Percentiles rank a stretch among this genome's conserved stretches.
phyloP scores from a whole-genome alignment of 768 basidiomycete genomes.

The Russula griseocarnosa region DNA sequence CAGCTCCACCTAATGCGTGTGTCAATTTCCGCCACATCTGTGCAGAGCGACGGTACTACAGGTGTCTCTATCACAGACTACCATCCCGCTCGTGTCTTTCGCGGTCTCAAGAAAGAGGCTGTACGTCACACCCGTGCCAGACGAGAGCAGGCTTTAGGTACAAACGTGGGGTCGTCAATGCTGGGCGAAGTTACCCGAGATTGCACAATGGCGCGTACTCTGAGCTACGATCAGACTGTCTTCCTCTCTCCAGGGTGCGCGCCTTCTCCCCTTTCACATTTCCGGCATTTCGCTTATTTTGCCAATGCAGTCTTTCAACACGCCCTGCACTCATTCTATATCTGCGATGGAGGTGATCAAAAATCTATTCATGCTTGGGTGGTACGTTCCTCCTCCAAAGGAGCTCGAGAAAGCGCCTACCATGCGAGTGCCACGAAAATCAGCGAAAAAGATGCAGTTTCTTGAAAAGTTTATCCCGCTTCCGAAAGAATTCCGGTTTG shows the following conservation, averaged over 20 bases:
- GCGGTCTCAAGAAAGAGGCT: background rate
- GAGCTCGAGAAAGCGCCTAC: background rate
- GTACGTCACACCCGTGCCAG: background rate
- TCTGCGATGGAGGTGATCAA: constrained; percentile 6
- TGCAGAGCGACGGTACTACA: background rate
- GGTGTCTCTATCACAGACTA: constrained; percentile 11
- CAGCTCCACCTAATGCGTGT: constrained; percentile 11
- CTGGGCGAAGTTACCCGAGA: background rate
- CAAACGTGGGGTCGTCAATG: background rate
- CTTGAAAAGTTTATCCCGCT: constrained; percentile 8
- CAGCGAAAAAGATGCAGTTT: background rate
- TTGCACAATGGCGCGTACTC: background rate
- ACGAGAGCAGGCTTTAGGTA: background rate
- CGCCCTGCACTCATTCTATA: background rate
- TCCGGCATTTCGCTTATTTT: background rate
- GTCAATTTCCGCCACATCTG: background rate
- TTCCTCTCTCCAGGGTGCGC: constrained; percentile 7
- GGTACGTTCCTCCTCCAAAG: background rate
- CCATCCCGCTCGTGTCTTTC: constrained; percentile 10
- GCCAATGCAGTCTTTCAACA: constrained; percentile 2
- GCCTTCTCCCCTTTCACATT: background rate
- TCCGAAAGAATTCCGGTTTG: background rate
- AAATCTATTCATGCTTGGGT: background rate
- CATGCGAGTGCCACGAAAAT: background rate
- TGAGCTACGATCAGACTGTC: background rate